Evolutionary conservation across 495 filamentous ascomycete genomes (phyloP), one percentile per base, ranked within the genome.

Genomic region (Penicillium desertorum): DNA sequence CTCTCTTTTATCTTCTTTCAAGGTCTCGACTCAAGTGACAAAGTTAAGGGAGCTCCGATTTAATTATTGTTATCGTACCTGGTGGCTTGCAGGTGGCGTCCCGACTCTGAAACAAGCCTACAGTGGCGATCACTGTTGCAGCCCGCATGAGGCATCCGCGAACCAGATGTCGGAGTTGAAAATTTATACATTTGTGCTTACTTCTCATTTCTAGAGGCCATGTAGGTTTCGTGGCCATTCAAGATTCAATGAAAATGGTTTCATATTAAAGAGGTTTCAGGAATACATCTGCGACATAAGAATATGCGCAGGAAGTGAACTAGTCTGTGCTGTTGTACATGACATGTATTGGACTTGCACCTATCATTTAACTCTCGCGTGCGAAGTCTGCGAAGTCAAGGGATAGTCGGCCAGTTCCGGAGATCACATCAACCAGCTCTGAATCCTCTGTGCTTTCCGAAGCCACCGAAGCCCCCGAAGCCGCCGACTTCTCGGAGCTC

Each of bases 11-110:
- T 5, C 5, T 6, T 17, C 30, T 34, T 34, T 0, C 11, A 39
- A 16, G 34, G 34, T 16, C 16, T 39, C 36, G 36, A 39, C 7
- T n/a, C 16, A 17, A 17, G 27, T 32, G n/a, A 27, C 17, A 17
- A 49, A 10, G 29, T n/a, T 10, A 7, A 17, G 36, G 34, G 29
- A 12, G 22, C 7, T 22, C 27, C 10, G 8, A 41, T 41, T 36
- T 22, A 51, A 20, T 51, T 27, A 36, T 41, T 51, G 34, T 10
- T 23, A 51, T 54, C 46, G 52, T 55, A 7, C 52, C 52, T 55
- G 43, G 53, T 55, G 53, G 43, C 53, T 55, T 47, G 53, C 53
- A 55, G 53, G 23, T 55, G 43, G 53, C 53, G 53, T 36, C 22
- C 43, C n/a, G 12, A 7, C 17, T 54, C 43, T 54, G 52, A 54